Evolutionary conservation across 306 rosid species (phyloP).

Genomic region (Vachellia pachyceras): DNA sequence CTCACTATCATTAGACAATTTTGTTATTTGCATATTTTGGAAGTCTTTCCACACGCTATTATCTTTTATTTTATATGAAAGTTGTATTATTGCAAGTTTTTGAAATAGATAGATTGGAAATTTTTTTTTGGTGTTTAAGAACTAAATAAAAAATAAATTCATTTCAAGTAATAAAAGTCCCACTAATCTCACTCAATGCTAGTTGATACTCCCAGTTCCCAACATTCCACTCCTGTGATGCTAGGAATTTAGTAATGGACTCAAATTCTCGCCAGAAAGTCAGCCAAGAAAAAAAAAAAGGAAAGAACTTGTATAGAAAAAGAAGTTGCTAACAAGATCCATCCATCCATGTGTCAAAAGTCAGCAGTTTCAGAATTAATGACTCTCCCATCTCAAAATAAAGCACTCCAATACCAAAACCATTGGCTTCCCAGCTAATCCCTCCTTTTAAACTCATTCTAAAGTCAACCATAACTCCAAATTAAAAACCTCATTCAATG

Average conservation of each 20-base stretch:
- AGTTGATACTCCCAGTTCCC: not conserved
- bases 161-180: not conserved
- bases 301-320: not conserved
- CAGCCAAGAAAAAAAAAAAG: rapidly evolving
- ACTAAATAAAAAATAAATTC: not conserved
- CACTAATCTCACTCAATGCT: not conserved
- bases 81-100: too few species aligned
- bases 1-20: too few species aligned
- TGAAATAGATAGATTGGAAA: too few species aligned
- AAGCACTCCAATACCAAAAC: not conserved
- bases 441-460: not conserved
- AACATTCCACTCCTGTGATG: not conserved
- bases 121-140: not conserved
- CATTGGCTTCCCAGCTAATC: not conserved
- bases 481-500: slow-evolving; percentile 1
- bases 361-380: not conserved
- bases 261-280: not conserved
- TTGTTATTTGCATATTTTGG: too few species aligned
- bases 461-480: slow-evolving; percentile 14
- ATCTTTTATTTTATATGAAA: too few species aligned
- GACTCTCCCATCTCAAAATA: slow-evolving; percentile 16
- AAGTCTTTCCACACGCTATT: too few species aligned
- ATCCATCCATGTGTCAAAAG: not conserved
- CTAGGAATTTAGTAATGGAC: not conserved
- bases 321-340: not conserved